These are phyloP conservation scores for Hyaloscypha bicolor DNA, from an alignment of 495 filamentous ascomycete species.

Conservation along the genomic window DNA sequence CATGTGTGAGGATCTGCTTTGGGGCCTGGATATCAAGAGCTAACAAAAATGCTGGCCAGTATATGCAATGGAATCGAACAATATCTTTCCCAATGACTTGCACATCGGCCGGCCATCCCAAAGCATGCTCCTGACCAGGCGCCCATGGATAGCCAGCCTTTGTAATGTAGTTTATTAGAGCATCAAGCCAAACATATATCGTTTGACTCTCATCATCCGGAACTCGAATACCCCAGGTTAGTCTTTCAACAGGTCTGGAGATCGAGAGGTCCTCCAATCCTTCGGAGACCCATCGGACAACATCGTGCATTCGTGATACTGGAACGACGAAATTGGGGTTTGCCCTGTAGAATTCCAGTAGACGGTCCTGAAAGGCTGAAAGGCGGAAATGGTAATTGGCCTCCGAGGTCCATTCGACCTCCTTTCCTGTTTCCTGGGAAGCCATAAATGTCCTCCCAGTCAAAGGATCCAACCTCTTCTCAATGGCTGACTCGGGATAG, in stretches of 20 bases:
- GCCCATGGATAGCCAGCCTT: constrained; percentile 81
- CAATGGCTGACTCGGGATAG: constrained; percentile 76
- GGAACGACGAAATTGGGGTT: constrained; percentile 76
- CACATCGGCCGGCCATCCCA: constrained; percentile 87
- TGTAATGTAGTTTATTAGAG: constrained; percentile 90
- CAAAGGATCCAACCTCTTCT: constrained; percentile 71
- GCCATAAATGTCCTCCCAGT: constrained; percentile 83
- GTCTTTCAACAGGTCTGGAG: constrained; percentile 75
- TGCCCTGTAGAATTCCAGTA: constrained; percentile 76
- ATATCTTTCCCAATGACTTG: constrained; percentile 98
- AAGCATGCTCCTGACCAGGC: constrained; percentile 54
- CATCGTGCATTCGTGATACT: constrained; percentile 61
- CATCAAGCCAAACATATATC: constrained; percentile 98
- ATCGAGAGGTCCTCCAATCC: constrained; percentile 86
- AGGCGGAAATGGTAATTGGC: constrained; percentile 93
- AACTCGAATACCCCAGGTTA: constrained; percentile 89
- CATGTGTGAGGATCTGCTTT: constrained; percentile 80
- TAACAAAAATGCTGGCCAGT: constrained; percentile 96
- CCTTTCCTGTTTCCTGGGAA: constrained; percentile 83
- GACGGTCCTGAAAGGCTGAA: constrained; percentile 71
- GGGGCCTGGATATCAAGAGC: constrained; percentile 84
- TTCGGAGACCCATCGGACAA: constrained; percentile 67
- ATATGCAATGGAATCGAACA: constrained; percentile 91
- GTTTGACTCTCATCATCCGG: constrained; percentile 84
- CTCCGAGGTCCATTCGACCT: constrained; percentile 95